These are phyloP conservation scores for Citrus trifoliata DNA, from an alignment of 345 rosid genomes.

Conservation along the genomic window DNA sequence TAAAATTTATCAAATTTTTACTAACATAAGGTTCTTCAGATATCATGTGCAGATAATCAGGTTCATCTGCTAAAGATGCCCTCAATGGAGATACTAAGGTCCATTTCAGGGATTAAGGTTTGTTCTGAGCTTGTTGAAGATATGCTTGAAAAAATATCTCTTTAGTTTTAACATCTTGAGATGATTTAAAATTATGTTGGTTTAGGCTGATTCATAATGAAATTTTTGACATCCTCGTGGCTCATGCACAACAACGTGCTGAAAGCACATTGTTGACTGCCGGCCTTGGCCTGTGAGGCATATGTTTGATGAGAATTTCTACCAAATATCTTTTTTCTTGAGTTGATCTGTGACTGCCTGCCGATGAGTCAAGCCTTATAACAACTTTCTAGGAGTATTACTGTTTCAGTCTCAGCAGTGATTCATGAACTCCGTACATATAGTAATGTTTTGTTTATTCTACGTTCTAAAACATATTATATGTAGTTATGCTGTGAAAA, in stretches of 20 bases:
- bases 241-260: neutral
- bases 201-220: neutral
- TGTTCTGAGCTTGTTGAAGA: conserved; percentile 13
- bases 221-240: neutral
- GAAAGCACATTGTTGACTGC: neutral
- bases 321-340: neutral
- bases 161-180: neutral
- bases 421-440: neutral
- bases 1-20: neutral
- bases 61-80: conserved; percentile 88
- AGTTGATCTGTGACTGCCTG: neutral
- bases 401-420: neutral
- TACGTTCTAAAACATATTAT: neutral
- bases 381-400: neutral
- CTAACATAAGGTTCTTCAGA: conserved; percentile 47
- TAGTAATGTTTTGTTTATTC: neutral
- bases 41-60: conserved; percentile 97
- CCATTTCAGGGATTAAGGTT: conserved; percentile 95
- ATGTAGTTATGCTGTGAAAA: neutral
- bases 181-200: neutral
- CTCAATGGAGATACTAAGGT: conserved; percentile 75
- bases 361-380: neutral
- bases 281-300: neutral
- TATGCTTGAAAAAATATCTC: neutral
- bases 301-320: neutral